Conservation (phyloP, 352 stramenopile species). For the Plasmopara halstedii region DNA sequence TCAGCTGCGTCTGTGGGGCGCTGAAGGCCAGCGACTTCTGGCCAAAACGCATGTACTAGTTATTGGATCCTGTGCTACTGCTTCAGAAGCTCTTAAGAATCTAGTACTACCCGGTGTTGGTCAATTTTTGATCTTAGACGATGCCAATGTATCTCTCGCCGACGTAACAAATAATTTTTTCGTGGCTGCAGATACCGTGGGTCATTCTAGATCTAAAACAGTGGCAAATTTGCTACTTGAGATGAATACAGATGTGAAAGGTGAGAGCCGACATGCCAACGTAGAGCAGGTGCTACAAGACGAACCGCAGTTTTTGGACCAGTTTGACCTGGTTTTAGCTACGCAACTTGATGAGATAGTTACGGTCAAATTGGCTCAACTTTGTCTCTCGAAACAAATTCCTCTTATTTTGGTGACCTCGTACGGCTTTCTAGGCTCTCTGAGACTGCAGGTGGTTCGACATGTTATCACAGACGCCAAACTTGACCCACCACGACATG, state of each 20-base stretch:
- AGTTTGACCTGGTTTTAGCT: constrained; percentile 84
- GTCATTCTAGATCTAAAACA: constrained; percentile 70
- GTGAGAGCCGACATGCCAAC: constrained; percentile 36
- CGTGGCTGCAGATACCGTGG: constrained; percentile 45
- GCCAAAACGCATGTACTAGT: constrained; percentile 87
- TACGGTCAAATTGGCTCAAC: constrained; percentile 44
- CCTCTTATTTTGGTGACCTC: constrained; percentile 80
- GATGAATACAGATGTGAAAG: constrained; percentile 94
- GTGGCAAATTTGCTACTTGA: constrained; percentile 85
- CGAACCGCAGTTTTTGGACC: constrained; percentile 49
- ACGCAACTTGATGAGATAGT: constrained; percentile 71
- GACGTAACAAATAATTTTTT: constrained; percentile 95
- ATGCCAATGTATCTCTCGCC: constrained; percentile 51
- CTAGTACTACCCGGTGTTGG: constrained; percentile 88
- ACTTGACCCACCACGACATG: constrained; percentile 72
- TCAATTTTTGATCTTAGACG: constrained; percentile 93
- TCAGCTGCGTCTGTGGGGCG: constrained; percentile 97
- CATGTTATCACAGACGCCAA: constrained; percentile 89
- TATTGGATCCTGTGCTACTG: constrained; percentile 86
- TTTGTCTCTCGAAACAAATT: constrained; percentile 61
- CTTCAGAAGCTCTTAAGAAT: constrained; percentile 98
- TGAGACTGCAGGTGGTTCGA: constrained; percentile 84
- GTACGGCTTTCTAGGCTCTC: constrained; percentile 90
- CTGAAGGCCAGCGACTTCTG: constrained; percentile 89
- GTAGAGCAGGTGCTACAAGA: constrained; percentile 40